Conservation (phyloP, 257 asterid species). For the Jaltomata sinuosa region DNA sequence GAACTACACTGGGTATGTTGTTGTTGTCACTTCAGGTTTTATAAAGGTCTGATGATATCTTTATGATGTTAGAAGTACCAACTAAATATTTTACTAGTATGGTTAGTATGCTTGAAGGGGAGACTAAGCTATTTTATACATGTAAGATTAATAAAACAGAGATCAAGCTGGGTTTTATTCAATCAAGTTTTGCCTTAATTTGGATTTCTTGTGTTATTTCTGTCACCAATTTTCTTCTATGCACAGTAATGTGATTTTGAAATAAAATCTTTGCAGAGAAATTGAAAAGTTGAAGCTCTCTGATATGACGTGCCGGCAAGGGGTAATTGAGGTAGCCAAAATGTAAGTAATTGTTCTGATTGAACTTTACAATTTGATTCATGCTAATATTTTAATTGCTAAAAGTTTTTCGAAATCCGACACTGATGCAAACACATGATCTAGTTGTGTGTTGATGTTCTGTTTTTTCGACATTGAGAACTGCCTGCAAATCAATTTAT, state of each 20-base stretch:
- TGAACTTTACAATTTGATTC: neutral
- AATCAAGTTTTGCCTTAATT: neutral
- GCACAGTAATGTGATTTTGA: neutral
- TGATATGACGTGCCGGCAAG: constrained; percentile 93
- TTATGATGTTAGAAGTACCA: neutral
- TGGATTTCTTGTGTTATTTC: neutral
- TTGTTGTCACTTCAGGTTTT: neutral
- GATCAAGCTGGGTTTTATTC: neutral
- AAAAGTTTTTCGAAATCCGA: neutral
- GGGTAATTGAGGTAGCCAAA: constrained; percentile 88
- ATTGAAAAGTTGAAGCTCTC: constrained; percentile 89
- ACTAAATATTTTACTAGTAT: neutral
- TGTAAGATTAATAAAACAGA: neutral
- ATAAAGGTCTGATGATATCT: neutral
- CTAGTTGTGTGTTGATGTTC: neutral
- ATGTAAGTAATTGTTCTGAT: constrained; percentile 46
- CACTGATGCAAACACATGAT: neutral
- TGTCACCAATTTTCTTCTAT: neutral
- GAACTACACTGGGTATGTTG: too few species aligned
- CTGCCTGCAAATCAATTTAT: neutral
- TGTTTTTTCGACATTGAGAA: neutral
- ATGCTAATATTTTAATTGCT: neutral
- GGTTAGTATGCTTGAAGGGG: neutral
- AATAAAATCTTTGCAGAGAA: constrained; percentile 43
- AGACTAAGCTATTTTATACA: neutral